Percentiles rank a stretch among this genome's conserved stretches.
Conservation (phyloP, 2,329 filamentous ascomycete species). For the Neodidymelliopsis sp. region DNA sequence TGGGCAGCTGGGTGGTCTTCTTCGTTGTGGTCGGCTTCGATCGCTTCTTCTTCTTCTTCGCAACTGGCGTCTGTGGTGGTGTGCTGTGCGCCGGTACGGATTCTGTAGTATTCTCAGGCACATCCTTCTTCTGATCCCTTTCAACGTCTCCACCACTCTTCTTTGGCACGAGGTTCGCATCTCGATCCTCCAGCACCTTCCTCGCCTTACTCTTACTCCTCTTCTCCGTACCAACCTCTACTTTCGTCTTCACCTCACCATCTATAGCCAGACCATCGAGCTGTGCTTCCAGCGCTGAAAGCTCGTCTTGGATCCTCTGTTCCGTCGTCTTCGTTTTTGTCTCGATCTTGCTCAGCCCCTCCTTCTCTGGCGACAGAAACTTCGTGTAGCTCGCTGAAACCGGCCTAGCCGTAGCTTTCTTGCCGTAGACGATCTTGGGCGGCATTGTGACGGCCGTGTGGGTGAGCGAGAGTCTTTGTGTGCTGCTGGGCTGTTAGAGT, state of each 20-base stretch:
- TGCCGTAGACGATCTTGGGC: conserved; percentile 35
- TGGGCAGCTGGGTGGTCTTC: conserved; percentile 23
- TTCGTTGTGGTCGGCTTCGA: conserved; percentile 20
- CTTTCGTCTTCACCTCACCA: background rate
- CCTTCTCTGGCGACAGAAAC: conserved; percentile 40
- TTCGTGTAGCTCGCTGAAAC: conserved; percentile 27
- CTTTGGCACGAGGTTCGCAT: conserved; percentile 20
- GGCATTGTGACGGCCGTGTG: conserved; percentile 30
- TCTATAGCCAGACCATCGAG: conserved; percentile 6
- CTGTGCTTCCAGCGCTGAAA: conserved; percentile 10
- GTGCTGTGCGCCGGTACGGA: background rate
- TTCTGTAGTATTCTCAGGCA: background rate
- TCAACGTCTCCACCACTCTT: background rate
- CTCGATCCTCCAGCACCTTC: conserved; percentile 20
- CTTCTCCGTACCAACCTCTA: background rate
- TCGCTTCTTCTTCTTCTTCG: conserved; percentile 18
- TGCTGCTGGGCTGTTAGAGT: conserved; percentile 4
- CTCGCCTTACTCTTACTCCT: conserved; percentile 3
- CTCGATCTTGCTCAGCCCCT: conserved; percentile 16
- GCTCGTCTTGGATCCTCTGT: conserved; percentile 11
- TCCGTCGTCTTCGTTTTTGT: conserved; percentile 4
- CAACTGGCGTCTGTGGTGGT: conserved; percentile 15
- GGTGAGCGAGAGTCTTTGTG: conserved; percentile 8
- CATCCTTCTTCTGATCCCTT: background rate
- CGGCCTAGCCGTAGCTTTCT: conserved; percentile 15